Percentiles rank a stretch among this genome's conserved stretches.
phyloP scores from a whole-genome alignment of 2,329 filamentous ascomycete species.

The Colletotrichum cuscutae region DNA sequence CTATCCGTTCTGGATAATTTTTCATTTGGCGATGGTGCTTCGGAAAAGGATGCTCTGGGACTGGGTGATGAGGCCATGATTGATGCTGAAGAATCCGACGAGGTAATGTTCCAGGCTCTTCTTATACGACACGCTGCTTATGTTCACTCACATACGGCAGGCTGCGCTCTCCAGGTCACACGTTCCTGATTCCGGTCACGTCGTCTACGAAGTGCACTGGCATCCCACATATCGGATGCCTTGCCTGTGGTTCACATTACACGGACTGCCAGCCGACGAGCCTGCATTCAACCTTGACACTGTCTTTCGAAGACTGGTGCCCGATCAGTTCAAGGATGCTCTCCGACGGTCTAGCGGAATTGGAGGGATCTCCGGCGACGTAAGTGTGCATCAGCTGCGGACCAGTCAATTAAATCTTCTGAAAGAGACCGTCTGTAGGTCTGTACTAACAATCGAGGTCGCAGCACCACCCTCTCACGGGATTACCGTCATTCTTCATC shows the following conservation, averaged over 20 bases:
- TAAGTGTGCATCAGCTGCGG: slow-evolving; percentile 59
- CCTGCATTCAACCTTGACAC: slow-evolving; percentile 72
- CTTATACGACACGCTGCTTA: slow-evolving; percentile 6
- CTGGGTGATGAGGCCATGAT: slow-evolving; percentile 58
- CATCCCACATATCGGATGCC: slow-evolving; percentile 81
- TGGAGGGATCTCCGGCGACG: slow-evolving; percentile 80
- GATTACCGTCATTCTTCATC: slow-evolving; percentile 85
- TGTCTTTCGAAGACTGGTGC: slow-evolving; percentile 77
- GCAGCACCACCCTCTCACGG: slow-evolving; percentile 85
- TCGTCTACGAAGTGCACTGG: slow-evolving; percentile 79
- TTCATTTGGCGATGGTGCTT: slow-evolving; percentile 49
- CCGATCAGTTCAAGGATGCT: slow-evolving; percentile 69
- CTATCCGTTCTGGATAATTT: slow-evolving; percentile 57
- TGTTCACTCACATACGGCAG: slow-evolving; percentile 42
- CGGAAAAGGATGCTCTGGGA: slow-evolving; percentile 35
- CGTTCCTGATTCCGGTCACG: slow-evolving; percentile 53
- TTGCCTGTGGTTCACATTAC: slow-evolving; percentile 79
- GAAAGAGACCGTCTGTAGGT: slow-evolving; percentile 35
- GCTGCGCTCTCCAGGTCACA: slow-evolving; percentile 50
- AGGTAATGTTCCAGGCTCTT: slow-evolving; percentile 47
- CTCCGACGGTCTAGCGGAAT: slow-evolving; percentile 72
- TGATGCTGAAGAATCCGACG: slow-evolving; percentile 61
- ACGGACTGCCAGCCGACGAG: slow-evolving; percentile 65
- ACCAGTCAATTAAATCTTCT: slow-evolving; percentile 46
- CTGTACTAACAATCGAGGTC: slow-evolving; percentile 40